Evolutionary conservation across 163 green algal species (phyloP).

Genomic region (Prototheca cutis): DNA sequence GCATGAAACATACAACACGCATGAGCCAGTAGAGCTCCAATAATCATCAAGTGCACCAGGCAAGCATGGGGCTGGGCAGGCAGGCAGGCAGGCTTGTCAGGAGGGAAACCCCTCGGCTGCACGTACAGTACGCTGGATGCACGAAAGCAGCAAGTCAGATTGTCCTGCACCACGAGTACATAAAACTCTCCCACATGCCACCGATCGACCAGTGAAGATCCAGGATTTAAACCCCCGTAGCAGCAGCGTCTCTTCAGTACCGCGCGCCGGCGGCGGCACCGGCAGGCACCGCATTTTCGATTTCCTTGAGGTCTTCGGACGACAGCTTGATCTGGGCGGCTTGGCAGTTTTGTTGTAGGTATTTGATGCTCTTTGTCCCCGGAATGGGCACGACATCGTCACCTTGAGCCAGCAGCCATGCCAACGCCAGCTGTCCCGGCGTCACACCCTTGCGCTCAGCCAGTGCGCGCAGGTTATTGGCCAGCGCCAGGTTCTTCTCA

Average conservation of each 20-base stretch:
- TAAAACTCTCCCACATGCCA: too few species aligned
- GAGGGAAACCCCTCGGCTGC: too few species aligned
- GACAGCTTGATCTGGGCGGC: slow-evolving; percentile 25
- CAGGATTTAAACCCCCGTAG: too few species aligned
- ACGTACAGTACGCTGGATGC: too few species aligned
- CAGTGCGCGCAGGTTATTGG: slow-evolving; percentile 31
- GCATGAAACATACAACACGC: too few species aligned
- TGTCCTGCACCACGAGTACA: too few species aligned
- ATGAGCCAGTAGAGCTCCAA: too few species aligned
- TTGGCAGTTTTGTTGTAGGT: slow-evolving; percentile 32
- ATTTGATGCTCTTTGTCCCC: slow-evolving; percentile 28
- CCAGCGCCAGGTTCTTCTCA: slow-evolving; percentile 44
- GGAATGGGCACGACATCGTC: slow-evolving; percentile 55
- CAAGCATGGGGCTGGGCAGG: too few species aligned
- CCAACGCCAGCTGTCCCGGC: slow-evolving; percentile 49
- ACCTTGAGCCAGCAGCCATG: slow-evolving; percentile 49
- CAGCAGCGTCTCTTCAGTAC: slow-evolving; percentile 33
- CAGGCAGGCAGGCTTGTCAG: too few species aligned
- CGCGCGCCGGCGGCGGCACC: slow-evolving; percentile 35
- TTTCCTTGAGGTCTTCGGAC: slow-evolving; percentile 18
- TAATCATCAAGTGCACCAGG: too few species aligned
- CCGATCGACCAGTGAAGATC: too few species aligned
- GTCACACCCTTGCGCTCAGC: slow-evolving; percentile 40
- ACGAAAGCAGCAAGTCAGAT: too few species aligned
- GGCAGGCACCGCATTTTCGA: slow-evolving; percentile 11